These are phyloP conservation scores for Botryosphaeria dothidea DNA, from an alignment of 2,329 filamentous ascomycete genomes.

Conservation along the genomic window DNA sequence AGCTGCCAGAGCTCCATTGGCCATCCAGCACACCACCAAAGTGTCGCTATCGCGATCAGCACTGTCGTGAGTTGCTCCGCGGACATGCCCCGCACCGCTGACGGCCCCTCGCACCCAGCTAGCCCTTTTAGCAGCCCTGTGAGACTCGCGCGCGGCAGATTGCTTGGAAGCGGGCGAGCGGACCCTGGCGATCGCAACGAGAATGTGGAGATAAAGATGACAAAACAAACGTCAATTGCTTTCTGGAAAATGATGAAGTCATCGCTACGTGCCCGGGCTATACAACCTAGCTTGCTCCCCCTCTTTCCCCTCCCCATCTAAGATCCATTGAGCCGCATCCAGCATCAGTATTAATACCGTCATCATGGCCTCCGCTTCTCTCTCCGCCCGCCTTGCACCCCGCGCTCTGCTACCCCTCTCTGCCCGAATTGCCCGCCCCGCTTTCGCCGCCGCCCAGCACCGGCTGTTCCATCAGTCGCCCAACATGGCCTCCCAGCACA, in stretches of 20 bases:
- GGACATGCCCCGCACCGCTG: background rate
- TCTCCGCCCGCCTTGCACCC: conserved; percentile 32
- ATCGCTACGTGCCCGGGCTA: background rate
- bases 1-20: background rate
- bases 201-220: conserved; percentile 13
- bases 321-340: conserved; percentile 8
- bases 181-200: conserved; percentile 12
- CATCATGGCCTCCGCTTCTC: conserved; percentile 18
- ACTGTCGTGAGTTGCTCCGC: background rate
- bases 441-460: conserved; percentile 25
- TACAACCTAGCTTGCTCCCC: background rate
- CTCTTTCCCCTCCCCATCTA: conserved; percentile 4
- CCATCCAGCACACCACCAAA: background rate
- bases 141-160: background rate
- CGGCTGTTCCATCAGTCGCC: conserved; percentile 30
- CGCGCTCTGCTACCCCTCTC: conserved; percentile 32
- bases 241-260: conserved; percentile 13
- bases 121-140: background rate
- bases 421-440: conserved; percentile 26
- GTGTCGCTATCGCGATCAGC: background rate
- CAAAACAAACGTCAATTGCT: background rate
- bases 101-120: background rate
- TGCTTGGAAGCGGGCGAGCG: background rate
- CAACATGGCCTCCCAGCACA: conserved; percentile 34
- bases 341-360: background rate